Base-by-base conservation (phyloP, 2,329 filamentous ascomycete species). In the Chaetomiaceae sp. region DNA sequence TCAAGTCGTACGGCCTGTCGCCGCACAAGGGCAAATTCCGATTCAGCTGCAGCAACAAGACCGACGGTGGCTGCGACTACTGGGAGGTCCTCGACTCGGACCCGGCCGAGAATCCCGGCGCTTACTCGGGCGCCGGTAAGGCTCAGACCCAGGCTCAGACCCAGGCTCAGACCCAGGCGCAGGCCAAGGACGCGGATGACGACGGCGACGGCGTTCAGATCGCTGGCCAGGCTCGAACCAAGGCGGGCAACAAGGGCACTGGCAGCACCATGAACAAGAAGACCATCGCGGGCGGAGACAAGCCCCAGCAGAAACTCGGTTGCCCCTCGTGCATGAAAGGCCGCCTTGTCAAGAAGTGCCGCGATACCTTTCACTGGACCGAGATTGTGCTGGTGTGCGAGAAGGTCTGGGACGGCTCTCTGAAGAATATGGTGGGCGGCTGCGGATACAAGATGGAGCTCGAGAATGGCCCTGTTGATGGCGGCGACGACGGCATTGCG, bases 1-100 rank as follows among this genome's bases (percentile, higher is more conserved):
- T 51, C 51, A 48, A 53, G 14, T 53, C 36, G 21, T 2, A 34
- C 7, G 51, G 54, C 20, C 2, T 2, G 10, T 51, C 54, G 20
- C 38, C 36, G 2, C 21, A 54, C 51, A 14, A 33, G 6, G 57
- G 54, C 38, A 50, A 53, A 41, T 59, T 42, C 34, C 47, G 51
- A 4, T 58, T 52, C 23, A 21, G 54, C 23, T 57, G 55, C 55
- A 49, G 34, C 36, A 49, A 52, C 45, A 36, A 14, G 4, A 29
- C 14, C 16, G n/a, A 16, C 18, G 4, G 1, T 7, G 43, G 25
- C 16, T 57, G 55, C 27, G 23, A 23, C 7, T 57, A 54, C 13
- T 33, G n/a, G n/a, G 50, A 55, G 33, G 33, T 33, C 14, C 42
- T 55, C 10, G 53, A 48, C 6, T 7, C 9, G 5, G 54, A 53